These are phyloP conservation scores for Malassezia japonica DNA, from an alignment of 1,284 basidiomycete species.

Conservation along the genomic window DNA sequence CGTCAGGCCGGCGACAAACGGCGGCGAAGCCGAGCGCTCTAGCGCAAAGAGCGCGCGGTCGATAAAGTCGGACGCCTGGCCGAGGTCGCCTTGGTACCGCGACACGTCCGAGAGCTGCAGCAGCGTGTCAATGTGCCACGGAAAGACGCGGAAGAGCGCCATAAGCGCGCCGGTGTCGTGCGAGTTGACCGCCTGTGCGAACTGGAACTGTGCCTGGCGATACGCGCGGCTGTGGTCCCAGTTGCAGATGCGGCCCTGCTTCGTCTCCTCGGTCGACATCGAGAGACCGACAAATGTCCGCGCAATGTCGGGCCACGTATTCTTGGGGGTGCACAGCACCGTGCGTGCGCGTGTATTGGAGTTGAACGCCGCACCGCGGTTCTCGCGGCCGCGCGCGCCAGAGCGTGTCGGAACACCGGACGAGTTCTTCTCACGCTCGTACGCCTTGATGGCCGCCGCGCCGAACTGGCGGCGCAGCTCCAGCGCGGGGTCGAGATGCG, in stretches of 20 bases:
- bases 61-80: constrained; percentile 42
- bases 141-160: constrained; percentile 36
- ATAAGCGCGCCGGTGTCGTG: constrained; percentile 38
- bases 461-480: constrained; percentile 45
- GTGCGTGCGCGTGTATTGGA: constrained; percentile 36
- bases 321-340: constrained; percentile 37
- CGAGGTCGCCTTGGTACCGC: constrained; percentile 44
- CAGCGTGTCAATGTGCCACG: constrained; percentile 46
- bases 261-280: constrained; percentile 32
- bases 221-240: constrained; percentile 42
- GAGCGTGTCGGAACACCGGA: constrained; percentile 9
- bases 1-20: constrained; percentile 33
- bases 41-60: constrained; percentile 41
- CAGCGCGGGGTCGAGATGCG: constrained; percentile 33
- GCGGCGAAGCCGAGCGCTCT: constrained; percentile 35
- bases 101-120: constrained; percentile 41
- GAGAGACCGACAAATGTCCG: constrained; percentile 40
- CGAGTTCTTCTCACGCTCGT: constrained; percentile 27
- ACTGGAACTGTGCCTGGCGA: constrained; percentile 40
- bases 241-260: constrained; percentile 25
- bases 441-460: constrained; percentile 44
- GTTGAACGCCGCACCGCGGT: constrained; percentile 32
- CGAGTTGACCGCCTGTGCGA: constrained; percentile 41
- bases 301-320: constrained; percentile 39
- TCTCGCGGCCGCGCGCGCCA: constrained; percentile 23